Percentiles rank a stretch among this genome's conserved stretches.
These are phyloP conservation scores for Voacanga thouarsii DNA, from an alignment of 257 asterid species.

Conservation along the genomic window DNA sequence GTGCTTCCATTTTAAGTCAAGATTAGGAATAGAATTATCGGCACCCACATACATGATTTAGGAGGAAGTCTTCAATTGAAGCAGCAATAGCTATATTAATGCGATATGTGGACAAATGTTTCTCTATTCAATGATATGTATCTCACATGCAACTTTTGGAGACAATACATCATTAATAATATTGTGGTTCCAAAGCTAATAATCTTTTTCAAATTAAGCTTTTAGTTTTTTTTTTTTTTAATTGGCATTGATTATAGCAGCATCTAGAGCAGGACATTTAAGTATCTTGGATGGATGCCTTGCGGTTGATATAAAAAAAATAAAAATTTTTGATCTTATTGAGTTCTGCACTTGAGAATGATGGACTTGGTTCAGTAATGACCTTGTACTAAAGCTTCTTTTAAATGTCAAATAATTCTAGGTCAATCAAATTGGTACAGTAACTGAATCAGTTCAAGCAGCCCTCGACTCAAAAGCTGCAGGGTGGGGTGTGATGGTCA, in stretches of 20 bases:
- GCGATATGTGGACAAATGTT: background rate
- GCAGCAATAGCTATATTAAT: background rate
- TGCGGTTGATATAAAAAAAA: background rate
- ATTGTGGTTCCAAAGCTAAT: background rate
- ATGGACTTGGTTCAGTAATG: background rate
- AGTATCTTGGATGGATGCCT: background rate
- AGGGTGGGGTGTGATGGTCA: slow-evolving; percentile 99
- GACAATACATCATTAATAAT: background rate
- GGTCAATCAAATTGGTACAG: slow-evolving; percentile 98
- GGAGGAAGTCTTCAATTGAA: background rate
- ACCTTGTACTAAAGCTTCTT: background rate
- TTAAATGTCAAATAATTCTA: slow-evolving; percentile 26
- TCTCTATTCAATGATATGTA: background rate
- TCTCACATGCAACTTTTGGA: background rate
- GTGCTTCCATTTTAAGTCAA: background rate
- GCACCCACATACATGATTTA: background rate
- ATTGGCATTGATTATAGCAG: background rate
- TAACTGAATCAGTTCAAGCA: slow-evolving; percentile 96
- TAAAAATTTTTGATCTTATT: background rate
- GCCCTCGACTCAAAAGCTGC: slow-evolving; percentile 98
- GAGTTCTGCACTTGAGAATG: background rate
- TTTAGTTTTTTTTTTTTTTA: background rate
- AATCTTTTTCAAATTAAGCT: background rate
- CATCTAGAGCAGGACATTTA: slow-evolving; percentile 1
- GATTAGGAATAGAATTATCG: background rate